A percentile compares a stretch with the other conserved stretches of the same genome.
Conservation (phyloP, 1,284 basidiomycete genomes). For the Leccinum fallax region DNA sequence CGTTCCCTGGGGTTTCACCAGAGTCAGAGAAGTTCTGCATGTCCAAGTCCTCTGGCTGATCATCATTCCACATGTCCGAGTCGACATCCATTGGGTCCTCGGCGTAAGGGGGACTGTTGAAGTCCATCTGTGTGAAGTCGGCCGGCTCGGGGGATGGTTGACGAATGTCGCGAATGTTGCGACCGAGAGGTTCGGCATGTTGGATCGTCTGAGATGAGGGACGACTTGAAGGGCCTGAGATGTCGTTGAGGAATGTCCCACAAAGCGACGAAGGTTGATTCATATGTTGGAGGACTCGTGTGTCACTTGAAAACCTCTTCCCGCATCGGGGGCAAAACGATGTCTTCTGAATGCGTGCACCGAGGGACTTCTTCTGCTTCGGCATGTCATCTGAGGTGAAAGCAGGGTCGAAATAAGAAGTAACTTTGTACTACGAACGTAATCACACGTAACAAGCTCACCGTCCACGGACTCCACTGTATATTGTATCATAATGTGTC, state of each 20-base stretch:
- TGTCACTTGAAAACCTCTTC: slow-evolving; percentile 3
- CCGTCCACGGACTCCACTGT: background rate
- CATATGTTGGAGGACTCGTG: slow-evolving; percentile 4
- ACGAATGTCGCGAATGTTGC: background rate
- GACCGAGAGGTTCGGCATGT: background rate
- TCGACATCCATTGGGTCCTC: background rate
- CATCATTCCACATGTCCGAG: background rate
- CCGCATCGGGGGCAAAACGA: background rate
- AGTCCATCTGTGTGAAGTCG: background rate
- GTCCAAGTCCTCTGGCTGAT: background rate
- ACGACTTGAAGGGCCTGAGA: background rate
- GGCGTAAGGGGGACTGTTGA: background rate
- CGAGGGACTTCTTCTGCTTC: background rate
- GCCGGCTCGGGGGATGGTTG: background rate
- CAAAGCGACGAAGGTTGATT: slow-evolving; percentile 3
- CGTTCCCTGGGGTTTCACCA: background rate
- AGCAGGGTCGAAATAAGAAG: no score
- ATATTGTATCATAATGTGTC: background rate
- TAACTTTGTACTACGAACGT: no score
- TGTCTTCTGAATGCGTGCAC: background rate
- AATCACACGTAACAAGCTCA: no score
- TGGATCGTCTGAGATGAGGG: background rate
- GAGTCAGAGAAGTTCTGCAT: background rate
- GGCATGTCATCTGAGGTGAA: slow-evolving; percentile 1
- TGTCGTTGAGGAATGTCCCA: background rate